These are phyloP conservation scores for Paralagenidium karlingii DNA, from an alignment of 352 stramenopile species.

Conservation along the genomic window DNA sequence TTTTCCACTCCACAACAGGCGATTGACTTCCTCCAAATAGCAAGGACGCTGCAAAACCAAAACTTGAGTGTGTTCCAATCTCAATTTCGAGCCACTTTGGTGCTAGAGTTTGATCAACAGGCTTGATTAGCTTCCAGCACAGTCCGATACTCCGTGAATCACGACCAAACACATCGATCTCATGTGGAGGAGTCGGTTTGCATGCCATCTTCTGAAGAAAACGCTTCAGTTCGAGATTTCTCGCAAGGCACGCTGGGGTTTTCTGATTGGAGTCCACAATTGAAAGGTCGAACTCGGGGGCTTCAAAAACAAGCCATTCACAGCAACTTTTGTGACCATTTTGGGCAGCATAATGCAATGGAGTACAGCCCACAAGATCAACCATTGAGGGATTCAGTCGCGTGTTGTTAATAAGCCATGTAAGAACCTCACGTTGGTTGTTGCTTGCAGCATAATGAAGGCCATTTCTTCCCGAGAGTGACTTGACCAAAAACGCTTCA, in stretches of 20 bases:
- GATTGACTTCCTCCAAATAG: too few relatives aligned
- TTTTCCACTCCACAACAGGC: slow-evolving; percentile 46
- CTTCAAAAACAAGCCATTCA: slow-evolving; percentile 40
- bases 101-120: slow-evolving; percentile 19
- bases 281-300: slow-evolving; percentile 18
- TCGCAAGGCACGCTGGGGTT: slow-evolving; percentile 14
- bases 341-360: slow-evolving; percentile 58
- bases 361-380: slow-evolving; percentile 41
- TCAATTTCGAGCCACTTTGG: slow-evolving; percentile 42
- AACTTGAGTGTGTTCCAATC: slow-evolving; percentile 40
- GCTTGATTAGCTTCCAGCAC: slow-evolving; percentile 31
- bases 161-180: slow-evolving; percentile 28
- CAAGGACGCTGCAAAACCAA: too few relatives aligned
- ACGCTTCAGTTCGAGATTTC: slow-evolving; percentile 14
- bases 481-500: slow-evolving; percentile 23
- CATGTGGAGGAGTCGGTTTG: slow-evolving; percentile 15
- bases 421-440: slow-evolving; percentile 22
- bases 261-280: slow-evolving; percentile 33
- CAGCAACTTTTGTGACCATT: slow-evolving; percentile 36
- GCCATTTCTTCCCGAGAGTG: slow-evolving; percentile 43
- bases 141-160: slow-evolving; percentile 37
- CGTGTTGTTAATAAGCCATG: slow-evolving; percentile 24
- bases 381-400: slow-evolving; percentile 16
- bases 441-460: slow-evolving; percentile 68
- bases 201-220: slow-evolving; percentile 28